Evolutionary conservation across 2,329 filamentous ascomycete species (phyloP).

Genomic region (Helotiales sp.): DNA sequence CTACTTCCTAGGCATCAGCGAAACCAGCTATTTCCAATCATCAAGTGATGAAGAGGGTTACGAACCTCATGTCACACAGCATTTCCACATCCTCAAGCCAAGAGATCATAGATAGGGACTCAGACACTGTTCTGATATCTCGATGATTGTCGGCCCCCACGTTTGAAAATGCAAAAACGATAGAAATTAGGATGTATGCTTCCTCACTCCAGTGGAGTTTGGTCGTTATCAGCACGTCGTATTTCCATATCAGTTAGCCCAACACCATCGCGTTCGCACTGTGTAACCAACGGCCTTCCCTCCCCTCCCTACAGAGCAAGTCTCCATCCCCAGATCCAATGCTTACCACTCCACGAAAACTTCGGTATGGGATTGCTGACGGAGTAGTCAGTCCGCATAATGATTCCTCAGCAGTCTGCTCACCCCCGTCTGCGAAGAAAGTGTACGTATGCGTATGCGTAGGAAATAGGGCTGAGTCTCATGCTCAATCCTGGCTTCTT

Average conservation of each 20-base stretch:
- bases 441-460: neutral
- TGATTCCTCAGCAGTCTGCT: neutral
- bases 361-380: neutral
- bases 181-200: neutral
- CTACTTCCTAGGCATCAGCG: neutral
- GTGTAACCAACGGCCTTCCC: slow-evolving; percentile 1
- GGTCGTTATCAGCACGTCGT: neutral
- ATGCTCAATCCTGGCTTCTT: neutral
- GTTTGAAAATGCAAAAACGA: neutral
- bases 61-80: neutral
- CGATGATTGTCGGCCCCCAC: neutral
- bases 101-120: neutral
- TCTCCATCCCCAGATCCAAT: neutral
- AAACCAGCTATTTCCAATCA: neutral
- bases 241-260: neutral
- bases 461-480: slow-evolving; percentile 2
- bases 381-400: slow-evolving; percentile 1
- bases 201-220: neutral
- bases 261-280: neutral
- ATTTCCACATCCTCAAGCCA: neutral
- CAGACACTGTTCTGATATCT: neutral
- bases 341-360: neutral
- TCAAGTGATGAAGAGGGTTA: neutral
- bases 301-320: neutral
- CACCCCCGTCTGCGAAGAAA: neutral